These are phyloP conservation scores for Xanthoceras sorbifolium DNA, from an alignment of 345 rosid genomes.

Conservation along the genomic window DNA sequence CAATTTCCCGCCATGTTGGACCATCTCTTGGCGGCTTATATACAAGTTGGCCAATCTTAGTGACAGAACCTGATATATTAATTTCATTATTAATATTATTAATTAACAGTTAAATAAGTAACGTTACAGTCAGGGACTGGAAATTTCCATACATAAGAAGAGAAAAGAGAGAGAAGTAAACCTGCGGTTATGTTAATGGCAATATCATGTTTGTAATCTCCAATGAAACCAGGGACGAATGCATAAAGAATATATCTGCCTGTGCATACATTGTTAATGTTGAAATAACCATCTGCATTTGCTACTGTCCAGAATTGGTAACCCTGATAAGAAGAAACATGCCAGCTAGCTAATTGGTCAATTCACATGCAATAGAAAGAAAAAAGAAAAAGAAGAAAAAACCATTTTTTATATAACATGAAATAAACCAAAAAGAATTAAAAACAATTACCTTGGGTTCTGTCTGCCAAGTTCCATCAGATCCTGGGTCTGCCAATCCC, in stretches of 20 bases:
- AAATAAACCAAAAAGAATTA: too few relatives aligned
- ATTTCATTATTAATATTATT: neutral
- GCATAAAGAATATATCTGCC: conserved; percentile 69
- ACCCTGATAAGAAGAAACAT: conserved; percentile 34
- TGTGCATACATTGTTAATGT: conserved; percentile 40
- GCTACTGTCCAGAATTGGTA: conserved; percentile 83
- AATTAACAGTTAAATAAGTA: neutral
- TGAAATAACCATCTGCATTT: conserved; percentile 60
- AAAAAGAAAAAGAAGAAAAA: too few relatives aligned
- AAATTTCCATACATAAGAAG: neutral
- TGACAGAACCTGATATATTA: conserved; percentile 41
- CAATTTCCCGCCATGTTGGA: conserved; percentile 89
- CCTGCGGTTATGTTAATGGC: conserved; percentile 54
- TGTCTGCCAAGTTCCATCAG: conserved; percentile 84
- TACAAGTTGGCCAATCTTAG: conserved; percentile 49
- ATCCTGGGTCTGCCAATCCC: conserved; percentile 83
- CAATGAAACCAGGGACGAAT: conserved; percentile 68
- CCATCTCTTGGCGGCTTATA: conserved; percentile 72
- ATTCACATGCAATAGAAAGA: neutral
- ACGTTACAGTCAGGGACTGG: neutral
- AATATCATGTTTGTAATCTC: conserved; percentile 56
- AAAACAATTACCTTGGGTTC: conserved; percentile 61
- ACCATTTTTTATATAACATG: too few relatives aligned
- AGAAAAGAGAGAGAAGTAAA: conserved; percentile 10
- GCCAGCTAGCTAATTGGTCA: neutral